Conservation (phyloP, 1,284 basidiomycete genomes). For the Lignosus rhinocerotis region DNA sequence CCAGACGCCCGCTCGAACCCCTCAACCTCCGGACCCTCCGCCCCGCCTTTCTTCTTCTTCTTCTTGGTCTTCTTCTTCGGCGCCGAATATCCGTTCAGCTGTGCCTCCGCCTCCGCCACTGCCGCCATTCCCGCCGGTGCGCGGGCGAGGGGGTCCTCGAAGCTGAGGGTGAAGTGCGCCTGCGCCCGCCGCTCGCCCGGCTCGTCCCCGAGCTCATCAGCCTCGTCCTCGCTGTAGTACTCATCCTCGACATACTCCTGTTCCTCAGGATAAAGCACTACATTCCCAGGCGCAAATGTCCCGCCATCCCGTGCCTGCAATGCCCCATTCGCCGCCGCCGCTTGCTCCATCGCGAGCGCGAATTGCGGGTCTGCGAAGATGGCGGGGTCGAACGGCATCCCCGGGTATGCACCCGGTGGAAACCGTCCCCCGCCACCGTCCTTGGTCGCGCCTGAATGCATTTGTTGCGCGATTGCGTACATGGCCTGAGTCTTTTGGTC, state of each 20-base stretch:
- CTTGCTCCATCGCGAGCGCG: constrained; percentile 51
- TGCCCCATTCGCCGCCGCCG: constrained; percentile 44
- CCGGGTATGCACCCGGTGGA: constrained; percentile 34
- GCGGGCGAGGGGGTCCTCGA: constrained; percentile 33
- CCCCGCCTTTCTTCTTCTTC: constrained; percentile 34
- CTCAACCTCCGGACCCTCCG: constrained; percentile 26
- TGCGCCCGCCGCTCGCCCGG: constrained; percentile 30
- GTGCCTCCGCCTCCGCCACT: constrained; percentile 16
- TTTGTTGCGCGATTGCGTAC: constrained; percentile 70
- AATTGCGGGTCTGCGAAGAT: constrained; percentile 58
- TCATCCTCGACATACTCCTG: constrained; percentile 48
- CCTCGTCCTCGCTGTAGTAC: constrained; percentile 48
- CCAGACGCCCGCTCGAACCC: constrained; percentile 1
- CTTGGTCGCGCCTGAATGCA: constrained; percentile 52
- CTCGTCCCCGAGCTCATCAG: constrained; percentile 43
- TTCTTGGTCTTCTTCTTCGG: constrained; percentile 39
- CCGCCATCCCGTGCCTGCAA: constrained; percentile 34
- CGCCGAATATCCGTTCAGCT: constrained; percentile 13
- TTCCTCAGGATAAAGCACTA: constrained; percentile 46
- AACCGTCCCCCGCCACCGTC: constrained; percentile 34
- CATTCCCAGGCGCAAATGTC: constrained; percentile 38
- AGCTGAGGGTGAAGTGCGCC: constrained; percentile 43
- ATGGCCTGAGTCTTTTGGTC: constrained; percentile 53
- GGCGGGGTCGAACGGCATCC: constrained; percentile 51
- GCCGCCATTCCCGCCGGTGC: constrained; percentile 17